These are phyloP conservation scores for Melanopsichium pennsylvanicum DNA, from an alignment of 1,284 basidiomycete genomes.

Conservation along the genomic window DNA sequence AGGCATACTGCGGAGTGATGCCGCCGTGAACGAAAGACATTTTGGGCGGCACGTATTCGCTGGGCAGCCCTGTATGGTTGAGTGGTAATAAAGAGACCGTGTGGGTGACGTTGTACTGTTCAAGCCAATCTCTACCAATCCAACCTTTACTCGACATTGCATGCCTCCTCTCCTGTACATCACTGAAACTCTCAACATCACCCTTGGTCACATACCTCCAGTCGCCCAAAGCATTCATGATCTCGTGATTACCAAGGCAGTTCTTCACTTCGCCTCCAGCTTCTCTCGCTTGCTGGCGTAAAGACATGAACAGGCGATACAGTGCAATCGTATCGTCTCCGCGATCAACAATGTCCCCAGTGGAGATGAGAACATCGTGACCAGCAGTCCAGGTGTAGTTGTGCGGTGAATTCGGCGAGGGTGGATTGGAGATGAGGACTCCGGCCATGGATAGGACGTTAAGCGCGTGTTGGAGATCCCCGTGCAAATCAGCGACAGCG, in stretches of 20 bases:
- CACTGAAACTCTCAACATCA: slow-evolving; percentile 66
- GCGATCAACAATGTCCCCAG: slow-evolving; percentile 64
- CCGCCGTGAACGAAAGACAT: slow-evolving; percentile 62
- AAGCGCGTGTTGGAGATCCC: slow-evolving; percentile 57
- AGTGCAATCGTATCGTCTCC: slow-evolving; percentile 62
- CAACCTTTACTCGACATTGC: slow-evolving; percentile 67
- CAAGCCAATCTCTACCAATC: slow-evolving; percentile 60
- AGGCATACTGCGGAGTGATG: slow-evolving; percentile 54
- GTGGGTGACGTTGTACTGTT: slow-evolving; percentile 52
- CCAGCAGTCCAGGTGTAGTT: slow-evolving; percentile 50
- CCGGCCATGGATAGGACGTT: slow-evolving; percentile 57
- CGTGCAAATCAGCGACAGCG: slow-evolving; percentile 62
- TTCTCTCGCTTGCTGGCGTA: slow-evolving; percentile 41
- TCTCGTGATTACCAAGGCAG: slow-evolving; percentile 55
- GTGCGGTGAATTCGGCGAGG: background rate
- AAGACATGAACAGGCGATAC: slow-evolving; percentile 53
- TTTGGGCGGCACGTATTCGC: slow-evolving; percentile 16
- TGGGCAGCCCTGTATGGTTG: slow-evolving; percentile 7
- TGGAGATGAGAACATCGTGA: slow-evolving; percentile 56
- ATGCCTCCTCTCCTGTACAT: slow-evolving; percentile 23
- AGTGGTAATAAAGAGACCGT: slow-evolving; percentile 37
- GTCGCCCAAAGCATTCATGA: slow-evolving; percentile 66
- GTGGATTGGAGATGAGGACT: slow-evolving; percentile 40
- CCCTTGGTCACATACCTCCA: slow-evolving; percentile 67
- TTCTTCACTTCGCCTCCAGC: slow-evolving; percentile 54